Percentiles rank a stretch among this genome's conserved stretches.
phyloP scores from a whole-genome alignment of 352 stramenopile genomes.

The Phytophthora pseudosyringae region DNA sequence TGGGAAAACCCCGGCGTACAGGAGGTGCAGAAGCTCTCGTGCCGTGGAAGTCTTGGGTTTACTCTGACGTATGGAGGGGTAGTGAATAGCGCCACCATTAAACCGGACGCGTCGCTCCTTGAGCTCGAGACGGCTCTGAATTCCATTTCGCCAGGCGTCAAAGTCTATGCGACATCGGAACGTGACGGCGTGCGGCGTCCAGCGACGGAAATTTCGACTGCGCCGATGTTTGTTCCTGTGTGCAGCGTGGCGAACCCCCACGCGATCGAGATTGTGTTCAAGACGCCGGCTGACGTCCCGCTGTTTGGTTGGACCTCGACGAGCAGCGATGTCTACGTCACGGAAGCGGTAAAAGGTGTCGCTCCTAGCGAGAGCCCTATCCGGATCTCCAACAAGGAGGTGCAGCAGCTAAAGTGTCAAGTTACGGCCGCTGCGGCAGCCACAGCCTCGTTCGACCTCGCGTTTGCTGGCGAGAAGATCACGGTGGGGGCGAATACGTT shows the following conservation, averaged over 20 bases:
- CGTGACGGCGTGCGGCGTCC: constrained; percentile 20
- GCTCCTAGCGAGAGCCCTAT: constrained; percentile 38
- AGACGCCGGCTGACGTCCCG: constrained; percentile 49
- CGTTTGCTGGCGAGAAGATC: constrained; percentile 44
- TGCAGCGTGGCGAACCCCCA: constrained; percentile 57
- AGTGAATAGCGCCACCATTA: constrained; percentile 27
- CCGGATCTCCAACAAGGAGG: constrained; percentile 61
- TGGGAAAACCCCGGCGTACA: constrained; percentile 68
- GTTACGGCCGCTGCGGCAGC: constrained; percentile 39
- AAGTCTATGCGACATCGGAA: constrained; percentile 43
- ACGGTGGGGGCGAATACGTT: constrained; percentile 49
- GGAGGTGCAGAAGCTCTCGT: constrained; percentile 72
- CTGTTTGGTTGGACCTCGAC: constrained; percentile 63
- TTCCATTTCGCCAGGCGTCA: constrained; percentile 50
- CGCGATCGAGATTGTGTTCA: constrained; percentile 70
- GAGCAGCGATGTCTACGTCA: constrained; percentile 68
- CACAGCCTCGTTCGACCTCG: constrained; percentile 56
- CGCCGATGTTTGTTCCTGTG: constrained; percentile 52
- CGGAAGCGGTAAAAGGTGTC: constrained; percentile 62
- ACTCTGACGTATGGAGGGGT: constrained; percentile 46
- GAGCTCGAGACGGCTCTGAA: constrained; percentile 67
- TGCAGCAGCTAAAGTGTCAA: constrained; percentile 63
- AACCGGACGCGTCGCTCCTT: constrained; percentile 47
- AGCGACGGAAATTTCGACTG: constrained; percentile 32
- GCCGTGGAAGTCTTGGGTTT: constrained; percentile 52